phyloP scores from a whole-genome alignment of 1,139 yeast species.

The Kurtzmaniella quercitrusa region DNA sequence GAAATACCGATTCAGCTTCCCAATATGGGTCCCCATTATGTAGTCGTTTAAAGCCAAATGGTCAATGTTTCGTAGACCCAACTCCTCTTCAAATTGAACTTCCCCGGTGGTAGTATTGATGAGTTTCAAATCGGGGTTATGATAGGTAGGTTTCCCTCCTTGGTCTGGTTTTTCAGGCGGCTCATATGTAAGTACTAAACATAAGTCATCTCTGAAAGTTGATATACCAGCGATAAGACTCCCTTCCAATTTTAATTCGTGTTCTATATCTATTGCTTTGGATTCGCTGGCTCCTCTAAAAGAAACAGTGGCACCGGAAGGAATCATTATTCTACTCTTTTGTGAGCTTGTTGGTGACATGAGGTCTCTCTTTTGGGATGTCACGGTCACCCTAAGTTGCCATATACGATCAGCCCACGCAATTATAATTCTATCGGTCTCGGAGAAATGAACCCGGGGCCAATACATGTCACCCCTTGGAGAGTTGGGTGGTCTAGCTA shows the following conservation, averaged over 20 bases:
- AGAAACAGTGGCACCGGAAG: constrained; percentile 66
- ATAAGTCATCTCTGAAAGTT: constrained; percentile 62
- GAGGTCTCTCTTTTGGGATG: constrained; percentile 4
- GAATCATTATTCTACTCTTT: constrained; percentile 34
- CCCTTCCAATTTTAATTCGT: constrained; percentile 47
- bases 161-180: constrained; percentile 31
- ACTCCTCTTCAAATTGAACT: constrained; percentile 80
- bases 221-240: constrained; percentile 75
- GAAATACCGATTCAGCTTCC: constrained; percentile 44
- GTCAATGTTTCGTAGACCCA: constrained; percentile 57
- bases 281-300: constrained; percentile 50
- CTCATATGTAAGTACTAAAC: constrained; percentile 55
- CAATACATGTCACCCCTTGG: constrained; percentile 80
- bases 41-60: constrained; percentile 78
- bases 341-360: constrained; percentile 17
- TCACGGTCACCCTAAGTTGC: constrained; percentile 53
- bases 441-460: constrained; percentile 73
- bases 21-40: constrained; percentile 50
- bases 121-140: constrained; percentile 67
- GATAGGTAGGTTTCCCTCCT: constrained; percentile 23
- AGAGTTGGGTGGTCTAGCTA: constrained; percentile 55
- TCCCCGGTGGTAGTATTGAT: constrained; percentile 63
- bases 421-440: constrained; percentile 61
- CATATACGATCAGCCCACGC: constrained; percentile 86
- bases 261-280: constrained; percentile 53